These are phyloP conservation scores for Echria macrotheca DNA, from an alignment of 495 filamentous ascomycete genomes.

Conservation along the genomic window DNA sequence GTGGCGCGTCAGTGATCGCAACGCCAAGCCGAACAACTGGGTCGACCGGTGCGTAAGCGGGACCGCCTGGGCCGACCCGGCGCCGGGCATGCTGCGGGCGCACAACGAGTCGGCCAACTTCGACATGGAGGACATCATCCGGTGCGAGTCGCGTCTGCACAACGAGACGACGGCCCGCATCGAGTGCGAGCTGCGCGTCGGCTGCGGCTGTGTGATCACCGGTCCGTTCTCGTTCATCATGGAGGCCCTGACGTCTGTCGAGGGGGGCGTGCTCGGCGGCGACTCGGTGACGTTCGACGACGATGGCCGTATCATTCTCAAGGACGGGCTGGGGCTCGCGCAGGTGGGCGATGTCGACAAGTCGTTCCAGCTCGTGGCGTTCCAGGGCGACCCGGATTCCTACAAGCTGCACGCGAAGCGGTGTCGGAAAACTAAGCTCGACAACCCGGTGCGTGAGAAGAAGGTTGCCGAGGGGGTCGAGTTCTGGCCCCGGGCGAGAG, in stretches of 20 bases:
- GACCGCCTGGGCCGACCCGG: constrained; percentile 9
- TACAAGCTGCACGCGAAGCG: constrained; percentile 11
- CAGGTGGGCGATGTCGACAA: constrained; percentile 21
- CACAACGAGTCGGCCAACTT: constrained; percentile 20
- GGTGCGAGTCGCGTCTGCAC: constrained; percentile 16
- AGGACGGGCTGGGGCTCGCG: constrained; percentile 20
- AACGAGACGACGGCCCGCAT: constrained; percentile 18
- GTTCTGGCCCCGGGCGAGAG: constrained; percentile 14
- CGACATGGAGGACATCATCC: constrained; percentile 8
- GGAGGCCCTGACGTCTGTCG: constrained; percentile 18
- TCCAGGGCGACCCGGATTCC: constrained; percentile 16
- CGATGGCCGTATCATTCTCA: constrained; percentile 17
- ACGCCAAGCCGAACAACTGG: constrained; percentile 18
- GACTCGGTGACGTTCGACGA: constrained; percentile 4
- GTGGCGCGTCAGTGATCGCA: constrained; percentile 11
- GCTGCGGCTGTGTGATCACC: constrained; percentile 21
- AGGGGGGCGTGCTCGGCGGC: constrained; percentile 17
- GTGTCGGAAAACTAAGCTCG: constrained; percentile 9
- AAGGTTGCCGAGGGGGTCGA: neutral
- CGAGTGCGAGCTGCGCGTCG: constrained; percentile 14
- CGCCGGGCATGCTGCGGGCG: neutral
- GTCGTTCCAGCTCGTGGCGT: constrained; percentile 17
- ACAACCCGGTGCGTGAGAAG: neutral
- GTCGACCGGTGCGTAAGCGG: constrained; percentile 20
- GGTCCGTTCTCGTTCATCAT: constrained; percentile 21